Base-by-base conservation (phyloP, 805 yeast genomes). In the Hanseniaspora jakobsenii region DNA sequence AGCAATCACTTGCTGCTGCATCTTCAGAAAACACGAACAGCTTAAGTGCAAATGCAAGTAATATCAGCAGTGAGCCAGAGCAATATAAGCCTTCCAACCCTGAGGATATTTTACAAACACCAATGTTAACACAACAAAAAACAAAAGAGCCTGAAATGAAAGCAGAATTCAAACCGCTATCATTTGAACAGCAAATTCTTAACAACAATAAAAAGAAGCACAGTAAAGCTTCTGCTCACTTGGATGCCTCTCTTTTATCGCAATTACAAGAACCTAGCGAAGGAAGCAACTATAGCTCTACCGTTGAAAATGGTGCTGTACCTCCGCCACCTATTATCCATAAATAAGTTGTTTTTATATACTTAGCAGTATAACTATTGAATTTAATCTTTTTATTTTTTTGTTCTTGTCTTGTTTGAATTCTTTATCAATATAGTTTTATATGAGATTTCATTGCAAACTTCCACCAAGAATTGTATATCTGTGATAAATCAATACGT, bases 241-340 rank as follows among this genome's bases (percentile, higher is more conserved):
- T 38, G 19, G 46, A 42, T 21, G 29, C 18, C 26, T 10, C n/a
- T 8, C 10, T 42, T 16, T 17, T 42, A 19, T 27, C 46, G 2
- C 46, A 42, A 21, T 23, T 42, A 13, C 46, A 42, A 28, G 45
- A 39, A 24, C 38, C 39, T 21, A 40, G 35, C 9, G 46, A 42
- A 9, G 29, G 35, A 2, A 37, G 34, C 0, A 34, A 42, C 19
- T 28, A 29, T 12, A 21, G 17, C 13, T 22, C n/a, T 16, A 16
- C 13, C 5, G 18, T 7, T 22, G 18, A 3, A 13, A 13, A 27
- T 3, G 10, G 13, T 10, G 19, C 37, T 18, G 34, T 43, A 3
- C 47, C 47, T 4, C 47, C 47, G 3, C 47, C 47, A 4, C 47
- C 47, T 4, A 37, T 44, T 12, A 18, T 37, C 5, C 22, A 44